A percentile compares a stretch with the other conserved stretches of the same genome.
phyloP scores from a whole-genome alignment of 1,284 basidiomycete genomes.

The Naganishia sp. region DNA sequence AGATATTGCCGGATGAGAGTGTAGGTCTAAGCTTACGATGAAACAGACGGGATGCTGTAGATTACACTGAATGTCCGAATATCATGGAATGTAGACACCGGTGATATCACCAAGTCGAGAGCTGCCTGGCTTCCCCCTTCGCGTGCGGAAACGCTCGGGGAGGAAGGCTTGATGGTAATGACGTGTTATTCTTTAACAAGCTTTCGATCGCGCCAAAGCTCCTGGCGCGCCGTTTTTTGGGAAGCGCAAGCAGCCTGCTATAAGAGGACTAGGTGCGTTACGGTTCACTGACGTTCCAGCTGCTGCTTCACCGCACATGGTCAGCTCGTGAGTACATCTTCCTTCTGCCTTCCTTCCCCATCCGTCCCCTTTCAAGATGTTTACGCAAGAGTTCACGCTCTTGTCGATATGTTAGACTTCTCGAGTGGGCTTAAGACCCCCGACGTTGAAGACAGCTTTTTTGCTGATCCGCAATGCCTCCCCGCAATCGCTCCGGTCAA shows the following conservation, averaged over 20 bases:
- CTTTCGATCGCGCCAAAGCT: constrained; percentile 14
- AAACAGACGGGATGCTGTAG: neutral
- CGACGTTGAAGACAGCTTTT: constrained; percentile 21
- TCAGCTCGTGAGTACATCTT: neutral
- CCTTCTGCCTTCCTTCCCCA: neutral
- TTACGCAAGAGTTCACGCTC: constrained; percentile 23
- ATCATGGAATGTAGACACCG: neutral
- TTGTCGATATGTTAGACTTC: constrained; percentile 33
- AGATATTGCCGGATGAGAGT: neutral
- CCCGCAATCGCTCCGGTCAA: neutral
- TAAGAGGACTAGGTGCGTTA: constrained; percentile 1
- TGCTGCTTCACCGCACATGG: neutral
- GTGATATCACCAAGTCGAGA: constrained; percentile 3
- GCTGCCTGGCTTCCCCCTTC: neutral
- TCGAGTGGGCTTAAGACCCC: constrained; percentile 33
- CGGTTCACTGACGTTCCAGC: constrained; percentile 9
- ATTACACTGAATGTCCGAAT: too few species aligned
- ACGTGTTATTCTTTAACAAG: neutral
- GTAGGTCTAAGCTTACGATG: neutral
- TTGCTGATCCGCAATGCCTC: constrained; percentile 6
- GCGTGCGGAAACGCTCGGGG: constrained; percentile 19
- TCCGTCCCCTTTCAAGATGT: constrained; percentile 23
- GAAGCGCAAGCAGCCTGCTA: constrained; percentile 8
- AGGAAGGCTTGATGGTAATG: neutral
- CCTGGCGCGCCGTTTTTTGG: constrained; percentile 2